A percentile compares a stretch with the other conserved stretches of the same genome.
phyloP scores from a whole-genome alignment of 2,329 filamentous ascomycete genomes.

The Cordyceps tenuipes region DNA sequence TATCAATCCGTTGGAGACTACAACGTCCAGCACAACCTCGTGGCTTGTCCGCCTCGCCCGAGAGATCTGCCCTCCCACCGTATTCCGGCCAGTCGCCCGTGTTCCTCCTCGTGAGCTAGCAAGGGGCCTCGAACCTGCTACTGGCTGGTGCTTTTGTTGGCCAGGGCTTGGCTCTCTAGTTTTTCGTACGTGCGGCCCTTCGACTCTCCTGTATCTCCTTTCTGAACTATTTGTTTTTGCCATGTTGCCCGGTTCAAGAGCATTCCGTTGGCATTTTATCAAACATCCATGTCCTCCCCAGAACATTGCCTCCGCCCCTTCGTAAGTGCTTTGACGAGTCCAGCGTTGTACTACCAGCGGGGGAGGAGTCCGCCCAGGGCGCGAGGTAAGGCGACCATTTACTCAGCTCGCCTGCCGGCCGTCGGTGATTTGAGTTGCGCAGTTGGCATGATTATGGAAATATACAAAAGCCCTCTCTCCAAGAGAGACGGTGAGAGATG shows the following conservation, averaged over 20 bases:
- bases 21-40: conserved; percentile 2
- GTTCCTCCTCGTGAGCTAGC: too few species aligned
- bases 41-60: not conserved
- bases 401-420: not conserved
- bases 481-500: not conserved
- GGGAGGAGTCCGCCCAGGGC: not conserved
- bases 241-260: too few species aligned
- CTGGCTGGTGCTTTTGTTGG: not conserved
- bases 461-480: not conserved
- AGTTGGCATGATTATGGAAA: not conserved
- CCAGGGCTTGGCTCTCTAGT: not conserved
- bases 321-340: not conserved
- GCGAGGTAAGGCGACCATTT: not conserved
- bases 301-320: too few species aligned
- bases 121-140: not conserved
- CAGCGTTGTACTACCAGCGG: not conserved
- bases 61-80: not conserved
- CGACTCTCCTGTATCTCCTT: not conserved
- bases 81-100: not conserved
- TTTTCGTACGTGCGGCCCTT: not conserved
- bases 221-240: too few species aligned
- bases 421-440: not conserved
- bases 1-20: not conserved
- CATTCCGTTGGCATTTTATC: not conserved
- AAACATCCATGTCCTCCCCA: not conserved